phyloP scores from a whole-genome alignment of 495 filamentous ascomycete genomes.

The Penicillium coffeae region DNA sequence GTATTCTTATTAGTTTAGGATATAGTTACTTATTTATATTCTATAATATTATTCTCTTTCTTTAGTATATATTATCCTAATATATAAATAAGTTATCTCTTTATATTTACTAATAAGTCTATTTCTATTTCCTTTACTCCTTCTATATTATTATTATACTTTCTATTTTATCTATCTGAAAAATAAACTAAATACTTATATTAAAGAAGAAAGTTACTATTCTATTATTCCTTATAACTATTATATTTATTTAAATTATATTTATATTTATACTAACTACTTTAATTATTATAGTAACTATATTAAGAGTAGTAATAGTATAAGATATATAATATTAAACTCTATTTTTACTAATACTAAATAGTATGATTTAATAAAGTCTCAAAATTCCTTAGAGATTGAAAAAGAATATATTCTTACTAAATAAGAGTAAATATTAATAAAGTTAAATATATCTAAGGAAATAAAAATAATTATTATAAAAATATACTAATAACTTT shows the following conservation, averaged over 20 bases:
- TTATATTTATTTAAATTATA: neutral
- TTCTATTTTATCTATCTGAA: neutral
- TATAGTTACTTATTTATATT: neutral
- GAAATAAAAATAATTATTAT: neutral
- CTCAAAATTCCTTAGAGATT: neutral
- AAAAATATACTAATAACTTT: neutral
- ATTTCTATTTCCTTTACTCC: neutral
- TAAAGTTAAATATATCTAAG: neutral
- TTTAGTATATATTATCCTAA: neutral
- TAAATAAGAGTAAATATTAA: too few relatives aligned
- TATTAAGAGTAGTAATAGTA: neutral
- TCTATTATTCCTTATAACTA: neutral
- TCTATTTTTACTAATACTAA: neutral
- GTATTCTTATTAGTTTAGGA: too few relatives aligned
- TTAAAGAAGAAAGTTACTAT: neutral
- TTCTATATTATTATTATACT: neutral
- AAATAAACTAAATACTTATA: neutral
- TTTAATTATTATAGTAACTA: neutral
- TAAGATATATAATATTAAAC: neutral
- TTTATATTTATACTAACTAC: neutral
- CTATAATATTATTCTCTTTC: neutral
- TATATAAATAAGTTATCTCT: neutral
- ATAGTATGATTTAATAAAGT: neutral
- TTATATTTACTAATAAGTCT: neutral
- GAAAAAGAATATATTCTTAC: too few relatives aligned